Evolutionary conservation across 805 yeast genomes (phyloP).

Genomic region (Spathaspora gorwiae): DNA sequence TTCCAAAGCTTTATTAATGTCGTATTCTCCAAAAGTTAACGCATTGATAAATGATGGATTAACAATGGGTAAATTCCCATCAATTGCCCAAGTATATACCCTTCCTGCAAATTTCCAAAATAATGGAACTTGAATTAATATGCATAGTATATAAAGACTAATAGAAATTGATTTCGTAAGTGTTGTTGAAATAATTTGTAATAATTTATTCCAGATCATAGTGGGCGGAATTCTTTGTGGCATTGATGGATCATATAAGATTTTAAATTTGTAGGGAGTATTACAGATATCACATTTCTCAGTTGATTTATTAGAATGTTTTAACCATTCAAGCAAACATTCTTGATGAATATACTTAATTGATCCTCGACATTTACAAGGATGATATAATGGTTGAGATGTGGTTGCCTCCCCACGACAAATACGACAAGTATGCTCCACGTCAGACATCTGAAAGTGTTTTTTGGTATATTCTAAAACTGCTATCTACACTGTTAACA

Average conservation of each 20-base stretch:
- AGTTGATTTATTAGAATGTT: constrained; percentile 56
- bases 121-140: constrained; percentile 51
- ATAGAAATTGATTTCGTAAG: constrained; percentile 18
- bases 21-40: constrained; percentile 35
- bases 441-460: constrained; percentile 2
- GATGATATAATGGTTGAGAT: constrained; percentile 78
- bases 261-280: constrained; percentile 62
- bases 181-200: constrained; percentile 12
- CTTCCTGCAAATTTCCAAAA: constrained; percentile 54
- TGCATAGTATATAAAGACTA: constrained; percentile 36
- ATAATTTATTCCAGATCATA: constrained; percentile 41
- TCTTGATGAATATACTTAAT: constrained; percentile 91
- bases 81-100: constrained; percentile 51
- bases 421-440: constrained; percentile 72
- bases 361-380: constrained; percentile 92
- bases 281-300: constrained; percentile 84
- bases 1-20: constrained; percentile 4
- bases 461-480: no score
- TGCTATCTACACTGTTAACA: no score
- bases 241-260: constrained; percentile 61
- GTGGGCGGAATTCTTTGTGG: constrained; percentile 58
- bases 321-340: constrained; percentile 84
- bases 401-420: constrained; percentile 88
- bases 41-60: constrained; percentile 26
- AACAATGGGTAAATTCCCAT: constrained; percentile 43